Evolutionary conservation across 306 rosid species (phyloP).

Genomic region (Corylus avellana): DNA sequence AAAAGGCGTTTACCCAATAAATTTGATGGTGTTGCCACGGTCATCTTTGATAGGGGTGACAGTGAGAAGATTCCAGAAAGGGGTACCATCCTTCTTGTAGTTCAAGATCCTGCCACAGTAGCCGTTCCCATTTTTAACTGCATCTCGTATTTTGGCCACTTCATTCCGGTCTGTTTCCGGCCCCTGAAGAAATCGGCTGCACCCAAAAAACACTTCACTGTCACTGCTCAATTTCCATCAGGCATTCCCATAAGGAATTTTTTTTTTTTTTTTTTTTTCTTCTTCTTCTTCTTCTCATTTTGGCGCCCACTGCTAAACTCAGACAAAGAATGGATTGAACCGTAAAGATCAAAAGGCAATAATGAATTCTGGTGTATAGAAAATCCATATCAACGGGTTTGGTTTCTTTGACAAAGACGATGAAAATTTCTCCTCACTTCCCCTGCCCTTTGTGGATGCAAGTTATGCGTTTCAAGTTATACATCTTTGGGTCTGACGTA

Average conservation of each 20-base stretch:
- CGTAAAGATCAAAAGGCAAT: background rate
- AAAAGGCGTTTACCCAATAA: slow-evolving; percentile 67
- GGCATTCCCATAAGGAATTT: no score
- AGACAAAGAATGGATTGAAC: background rate
- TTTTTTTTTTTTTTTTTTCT: background rate
- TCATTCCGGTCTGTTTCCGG: slow-evolving; percentile 76
- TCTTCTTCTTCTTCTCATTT: background rate
- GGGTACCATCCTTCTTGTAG: slow-evolving; percentile 92
- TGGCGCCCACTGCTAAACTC: background rate
- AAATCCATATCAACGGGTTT: background rate
- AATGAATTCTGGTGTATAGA: background rate
- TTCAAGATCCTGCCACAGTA: slow-evolving; percentile 85
- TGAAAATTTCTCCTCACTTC: background rate
- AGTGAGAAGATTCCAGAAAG: slow-evolving; percentile 98
- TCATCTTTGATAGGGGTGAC: slow-evolving; percentile 81
- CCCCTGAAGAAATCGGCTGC: slow-evolving; percentile 99
- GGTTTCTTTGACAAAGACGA: background rate
- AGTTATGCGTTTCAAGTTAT: background rate
- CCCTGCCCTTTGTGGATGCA: background rate
- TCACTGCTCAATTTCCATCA: background rate
- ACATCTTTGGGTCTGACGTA: background rate
- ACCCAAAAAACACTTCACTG: slow-evolving; percentile 20
- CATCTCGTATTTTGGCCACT: slow-evolving; percentile 77
- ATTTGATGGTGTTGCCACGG: slow-evolving; percentile 66
- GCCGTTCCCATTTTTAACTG: slow-evolving; percentile 63